Base-by-base conservation (phyloP, 2,329 filamentous ascomycete species). In the Colletotrichum lentis region DNA sequence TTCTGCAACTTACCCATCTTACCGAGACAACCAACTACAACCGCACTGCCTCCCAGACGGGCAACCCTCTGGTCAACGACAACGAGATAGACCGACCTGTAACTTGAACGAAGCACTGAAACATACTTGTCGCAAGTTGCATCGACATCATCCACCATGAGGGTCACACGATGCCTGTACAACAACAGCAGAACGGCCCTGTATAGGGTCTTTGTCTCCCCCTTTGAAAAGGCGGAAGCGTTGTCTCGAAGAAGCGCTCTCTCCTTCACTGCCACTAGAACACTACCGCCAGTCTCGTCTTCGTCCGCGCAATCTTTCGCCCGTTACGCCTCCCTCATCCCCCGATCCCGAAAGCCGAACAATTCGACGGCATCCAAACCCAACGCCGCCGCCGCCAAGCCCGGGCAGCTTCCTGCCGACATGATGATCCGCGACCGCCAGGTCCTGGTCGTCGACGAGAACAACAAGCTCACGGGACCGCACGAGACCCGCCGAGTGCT, bases 121-220 rank as follows among this genome's bases (percentile, higher is more conserved):
- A 22, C 62, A 27, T 24, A 41, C 27, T 6, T 50, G 18, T 18
- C 10, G 35, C n/a, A 10, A 20, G 2, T 31, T 6, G 7, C 16
- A 31, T 12, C 6, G n/a, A 39, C 24, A 77, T 18, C 22, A 84
- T 85, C 55, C 52, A 77, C n/a, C 24, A 85, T 85, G 82, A 79
- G 72, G 65, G 69, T 73, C 61, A 67, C 77, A 27, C 67, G 71
- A 62, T 84, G 81, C 69, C 71, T 83, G 49, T 81, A 80, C 74
- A 81, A 79, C 71, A 79, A 79, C 70, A 79, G 82, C 59, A 79
- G 80, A n/a, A 72, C 77, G 43, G 82, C 83, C 69, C 80, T 87
- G 5, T 79, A 81, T 53, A 77, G 80, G 61, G 80, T 85, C 55
- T 84, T 86, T 71, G 71, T 85, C 71, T 76, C 77, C 54, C 77